These are phyloP conservation scores for Haematococcus lacustris DNA, from an alignment of 139 green algal species.

Conservation along the genomic window DNA sequence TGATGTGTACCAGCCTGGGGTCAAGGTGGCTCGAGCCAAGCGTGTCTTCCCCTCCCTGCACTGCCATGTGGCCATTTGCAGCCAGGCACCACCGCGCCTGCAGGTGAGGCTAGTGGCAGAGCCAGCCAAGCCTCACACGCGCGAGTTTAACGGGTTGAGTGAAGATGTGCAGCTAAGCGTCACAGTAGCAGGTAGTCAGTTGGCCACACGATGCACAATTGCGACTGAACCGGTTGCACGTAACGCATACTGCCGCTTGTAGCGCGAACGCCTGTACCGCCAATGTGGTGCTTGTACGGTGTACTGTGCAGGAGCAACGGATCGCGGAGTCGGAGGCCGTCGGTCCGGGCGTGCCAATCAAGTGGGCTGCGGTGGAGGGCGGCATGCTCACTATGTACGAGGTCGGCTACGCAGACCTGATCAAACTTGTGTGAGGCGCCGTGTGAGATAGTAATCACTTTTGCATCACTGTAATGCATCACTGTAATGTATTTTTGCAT, in stretches of 20 bases:
- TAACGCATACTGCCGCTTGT: too few relatives aligned
- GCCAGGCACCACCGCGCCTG: not conserved
- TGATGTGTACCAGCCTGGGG: constrained; percentile 29
- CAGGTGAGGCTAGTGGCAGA: not conserved
- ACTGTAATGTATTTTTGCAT: too few relatives aligned
- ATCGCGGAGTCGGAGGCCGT: constrained; percentile 11
- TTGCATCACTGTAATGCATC: too few relatives aligned
- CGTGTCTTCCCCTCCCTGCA: constrained; percentile 5
- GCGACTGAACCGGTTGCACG: too few relatives aligned
- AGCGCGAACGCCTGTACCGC: too few relatives aligned
- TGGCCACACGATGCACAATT: too few relatives aligned
- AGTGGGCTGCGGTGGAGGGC: constrained; percentile 17
- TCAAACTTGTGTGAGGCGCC: constrained; percentile 5
- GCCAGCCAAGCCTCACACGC: not conserved
- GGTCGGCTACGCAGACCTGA: constrained; percentile 8
- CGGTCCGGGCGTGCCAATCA: not conserved
- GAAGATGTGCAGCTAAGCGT: too few relatives aligned
- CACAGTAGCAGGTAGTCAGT: too few relatives aligned
- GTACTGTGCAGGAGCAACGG: constrained; percentile 7
- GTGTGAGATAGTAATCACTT: too few relatives aligned
- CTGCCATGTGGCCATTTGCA: constrained; percentile 21
- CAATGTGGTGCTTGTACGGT: too few relatives aligned
- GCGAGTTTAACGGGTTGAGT: too few relatives aligned
- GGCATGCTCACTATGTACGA: constrained; percentile 18
- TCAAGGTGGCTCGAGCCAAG: constrained; percentile 10